Evolutionary conservation across 2,329 filamentous ascomycete species (phyloP).

Genomic region (Alternaria sp.): DNA sequence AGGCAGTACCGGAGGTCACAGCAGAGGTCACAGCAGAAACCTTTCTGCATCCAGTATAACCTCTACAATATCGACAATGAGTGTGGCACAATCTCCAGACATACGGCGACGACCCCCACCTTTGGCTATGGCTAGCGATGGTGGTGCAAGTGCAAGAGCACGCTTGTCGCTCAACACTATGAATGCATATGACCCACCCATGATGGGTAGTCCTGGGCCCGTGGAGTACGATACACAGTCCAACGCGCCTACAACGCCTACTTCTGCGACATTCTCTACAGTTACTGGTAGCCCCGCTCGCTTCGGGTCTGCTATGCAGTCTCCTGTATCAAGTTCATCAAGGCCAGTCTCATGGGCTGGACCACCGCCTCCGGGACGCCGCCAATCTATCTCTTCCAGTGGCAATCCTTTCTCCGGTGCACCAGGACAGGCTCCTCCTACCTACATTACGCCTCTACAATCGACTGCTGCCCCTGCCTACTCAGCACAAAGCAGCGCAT

Average conservation of each 20-base stretch:
- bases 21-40: slow-evolving; percentile 82
- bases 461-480: slow-evolving; percentile 63
- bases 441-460: slow-evolving; percentile 64
- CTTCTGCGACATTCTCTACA: slow-evolving; percentile 82
- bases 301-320: slow-evolving; percentile 73
- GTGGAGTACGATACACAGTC: slow-evolving; percentile 72
- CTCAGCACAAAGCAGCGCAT: slow-evolving; percentile 68
- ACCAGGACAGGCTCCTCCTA: slow-evolving; percentile 67
- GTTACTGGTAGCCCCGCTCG: slow-evolving; percentile 76
- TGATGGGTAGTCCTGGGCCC: slow-evolving; percentile 67
- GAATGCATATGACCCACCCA: slow-evolving; percentile 70
- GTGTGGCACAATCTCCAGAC: slow-evolving; percentile 58
- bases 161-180: slow-evolving; percentile 65
- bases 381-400: slow-evolving; percentile 83
- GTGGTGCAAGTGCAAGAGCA: slow-evolving; percentile 64
- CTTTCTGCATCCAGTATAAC: slow-evolving; percentile 88
- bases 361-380: slow-evolving; percentile 72
- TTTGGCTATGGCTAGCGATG: slow-evolving; percentile 81
- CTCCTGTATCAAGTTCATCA: slow-evolving; percentile 75
- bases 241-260: slow-evolving; percentile 81
- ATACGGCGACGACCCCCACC: slow-evolving; percentile 77
- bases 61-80: slow-evolving; percentile 75
- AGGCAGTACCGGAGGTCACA: slow-evolving; percentile 74
- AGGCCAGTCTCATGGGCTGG: slow-evolving; percentile 78
- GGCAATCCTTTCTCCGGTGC: slow-evolving; percentile 77